These are phyloP conservation scores for Coemansia sp. DNA, from an alignment of 192 early-diverging fungal genomes.

Conservation along the genomic window DNA sequence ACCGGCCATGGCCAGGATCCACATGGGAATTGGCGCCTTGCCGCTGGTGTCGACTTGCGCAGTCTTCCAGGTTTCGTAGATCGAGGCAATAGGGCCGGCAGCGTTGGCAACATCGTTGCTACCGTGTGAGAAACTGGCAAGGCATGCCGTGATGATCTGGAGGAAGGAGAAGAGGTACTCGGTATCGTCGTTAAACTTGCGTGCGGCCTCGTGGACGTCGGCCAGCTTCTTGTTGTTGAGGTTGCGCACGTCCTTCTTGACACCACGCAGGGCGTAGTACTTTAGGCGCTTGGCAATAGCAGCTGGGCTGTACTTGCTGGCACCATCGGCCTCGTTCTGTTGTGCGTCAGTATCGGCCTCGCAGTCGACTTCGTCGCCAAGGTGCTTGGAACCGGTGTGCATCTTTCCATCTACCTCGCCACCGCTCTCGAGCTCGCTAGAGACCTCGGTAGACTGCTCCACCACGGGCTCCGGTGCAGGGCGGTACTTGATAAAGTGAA, in stretches of 20 bases:
- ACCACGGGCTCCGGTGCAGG: conserved; percentile 31
- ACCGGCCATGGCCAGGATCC: conserved; percentile 75
- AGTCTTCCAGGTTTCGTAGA: conserved; percentile 69
- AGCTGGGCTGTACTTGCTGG: conserved; percentile 7
- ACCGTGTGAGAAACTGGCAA: conserved; percentile 83
- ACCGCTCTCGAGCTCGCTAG: conserved; percentile 31
- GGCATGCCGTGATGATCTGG: conserved; percentile 76
- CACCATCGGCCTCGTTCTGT: conserved; percentile 5
- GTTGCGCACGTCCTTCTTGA: conserved; percentile 57
- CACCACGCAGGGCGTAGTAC: conserved; percentile 42
- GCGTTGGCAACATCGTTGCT: conserved; percentile 88
- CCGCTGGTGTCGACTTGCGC: conserved; percentile 50
- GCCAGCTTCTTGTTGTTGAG: conserved; percentile 48
- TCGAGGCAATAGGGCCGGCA: conserved; percentile 74
- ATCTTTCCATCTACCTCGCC: conserved; percentile 26
- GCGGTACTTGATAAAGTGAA: conserved; percentile 59
- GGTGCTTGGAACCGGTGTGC: conserved; percentile 12
- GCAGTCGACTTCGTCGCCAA: conserved; percentile 3
- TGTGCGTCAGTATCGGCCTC: conserved; percentile 11
- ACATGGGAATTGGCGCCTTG: conserved; percentile 66
- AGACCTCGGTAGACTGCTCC: conserved; percentile 20
- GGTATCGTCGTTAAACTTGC: conserved; percentile 68
- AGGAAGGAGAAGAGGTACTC: conserved; percentile 83
- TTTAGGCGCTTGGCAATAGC: conserved; percentile 10
- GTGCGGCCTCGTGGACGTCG: conserved; percentile 63